Conservation (phyloP, 2,329 filamentous ascomycete genomes). For the Fusarium neocosmosporiellum region DNA sequence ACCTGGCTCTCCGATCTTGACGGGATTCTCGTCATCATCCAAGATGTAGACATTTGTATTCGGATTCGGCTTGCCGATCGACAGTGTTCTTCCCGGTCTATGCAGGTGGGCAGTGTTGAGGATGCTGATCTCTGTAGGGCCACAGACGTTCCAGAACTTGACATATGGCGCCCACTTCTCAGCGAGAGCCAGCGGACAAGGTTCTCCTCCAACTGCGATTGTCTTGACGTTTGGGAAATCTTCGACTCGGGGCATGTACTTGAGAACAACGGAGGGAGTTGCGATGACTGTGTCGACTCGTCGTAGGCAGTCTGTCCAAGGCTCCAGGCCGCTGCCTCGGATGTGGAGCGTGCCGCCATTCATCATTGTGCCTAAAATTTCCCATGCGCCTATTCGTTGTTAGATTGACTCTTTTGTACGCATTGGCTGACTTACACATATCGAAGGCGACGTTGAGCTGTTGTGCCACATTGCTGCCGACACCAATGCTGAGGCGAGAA, state of each 20-base stretch:
- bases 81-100: constrained; percentile 5
- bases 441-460: constrained; percentile 33
- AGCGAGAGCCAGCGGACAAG: constrained; percentile 23
- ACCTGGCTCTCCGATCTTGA: constrained; percentile 60
- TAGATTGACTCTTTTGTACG: not conserved
- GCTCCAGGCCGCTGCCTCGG: constrained; percentile 25
- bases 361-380: constrained; percentile 32
- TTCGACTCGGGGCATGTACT: constrained; percentile 23
- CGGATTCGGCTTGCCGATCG: constrained; percentile 24
- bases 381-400: constrained; percentile 24
- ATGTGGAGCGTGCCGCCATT: constrained; percentile 33
- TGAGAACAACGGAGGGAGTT: constrained; percentile 27
- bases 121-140: constrained; percentile 31
- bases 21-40: constrained; percentile 53
- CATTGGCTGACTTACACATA: constrained; percentile 24
- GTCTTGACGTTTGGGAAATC: constrained; percentile 28
- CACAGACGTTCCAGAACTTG: constrained; percentile 32
- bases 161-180: constrained; percentile 32
- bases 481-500: constrained; percentile 20
- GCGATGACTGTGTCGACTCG: constrained; percentile 29
- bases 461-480: constrained; percentile 30
- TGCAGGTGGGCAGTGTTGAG: constrained; percentile 32
- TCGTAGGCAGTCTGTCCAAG: constrained; percentile 29
- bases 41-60: not conserved
- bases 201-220: constrained; percentile 27